Base-by-base conservation (phyloP, 805 yeast species). In the Phaffomyces opuntiae region DNA sequence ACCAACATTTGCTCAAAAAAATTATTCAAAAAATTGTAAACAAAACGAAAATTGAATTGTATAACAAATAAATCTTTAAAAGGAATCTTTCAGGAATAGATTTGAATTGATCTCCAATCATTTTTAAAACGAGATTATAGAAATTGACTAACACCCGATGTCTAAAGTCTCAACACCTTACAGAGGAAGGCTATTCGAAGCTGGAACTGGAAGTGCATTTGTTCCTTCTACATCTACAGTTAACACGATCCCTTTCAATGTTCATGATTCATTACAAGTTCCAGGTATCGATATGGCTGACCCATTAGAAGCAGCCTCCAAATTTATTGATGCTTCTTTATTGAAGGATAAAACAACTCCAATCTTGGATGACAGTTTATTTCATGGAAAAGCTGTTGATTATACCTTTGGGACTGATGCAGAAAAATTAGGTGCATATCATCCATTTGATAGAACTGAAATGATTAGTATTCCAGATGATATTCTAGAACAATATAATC, bases 381-480 rank as follows among this genome's bases (percentile, higher is more conserved):
- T 66, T 48, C 68, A 77, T 40, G 78, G 80, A 37, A 74, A 75
- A 53, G 77, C 83, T 41, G 80, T 80, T 44, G 73, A 82, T 50
- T 89, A 86, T 58, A 83, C 80, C 57, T 86, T 78, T 61, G 80
- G 77, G 50, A 77, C 73, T 52, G 70, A 68, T 9, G 57, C 64
- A 2, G 70, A 68, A 21, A 73, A 73, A 0, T 52, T 70, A 34
- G 72, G 74, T 6, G 62, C 74, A 1, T 82, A 81, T 51, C 75
- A 85, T n/a, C 82, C 96, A 9, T 89, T 88, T 62, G 90, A 81
- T 57, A 81, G 83, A 56, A 71, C 83, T 2, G 74, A 75, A 32
- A 79, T 81, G 43, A 70, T 81, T 48, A 79, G 77, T 56, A 77
- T 90, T 42, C 97, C 97, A 1, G 96, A 89, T 60, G 79, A 76